Base-by-base conservation (phyloP, 1,284 basidiomycete genomes). In the Termitomyces sp. region DNA sequence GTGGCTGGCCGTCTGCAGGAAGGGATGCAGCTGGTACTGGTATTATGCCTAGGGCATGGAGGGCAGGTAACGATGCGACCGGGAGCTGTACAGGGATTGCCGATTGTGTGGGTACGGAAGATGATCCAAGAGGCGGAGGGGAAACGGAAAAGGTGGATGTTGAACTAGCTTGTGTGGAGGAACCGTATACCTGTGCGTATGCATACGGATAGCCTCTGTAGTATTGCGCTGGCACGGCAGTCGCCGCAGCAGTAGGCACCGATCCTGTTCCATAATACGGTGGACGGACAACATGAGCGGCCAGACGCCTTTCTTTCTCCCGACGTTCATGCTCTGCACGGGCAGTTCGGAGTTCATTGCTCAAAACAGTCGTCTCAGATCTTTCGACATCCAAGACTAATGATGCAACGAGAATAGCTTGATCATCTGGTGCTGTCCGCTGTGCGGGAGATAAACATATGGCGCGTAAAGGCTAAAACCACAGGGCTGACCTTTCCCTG, bases 81-180 rank as follows among this genome's bases (percentile, higher is more conserved):
- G 88, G 88, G 33, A 90, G 71, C 57, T 88, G 84, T 0, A 90
- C 83, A 21, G 88, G 88, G 60, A 90, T 86, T 2, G 86, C 79
- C 15, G 53, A 60, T 57, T 45, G 69, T 41, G 8, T 66, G 54
- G 58, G 65, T 58, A 21, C 30, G 8, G 50, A 30, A 28, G 53
- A 21, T 26, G 49, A 21, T 17, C 24, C 31, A 33, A 65, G 62
- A 49, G 70, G 62, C 40, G 66, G 57, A 19, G 68, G 65, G 30
- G 68, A 44, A 30, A 69, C 55, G 15, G 73, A 59, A 45, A 72
- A 66, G 4, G 73, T 70, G 5, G 73, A 62, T 7, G 74, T 70
- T 53, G 68, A 67, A 30, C 53, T 57, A 33, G 63, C 53, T 53
- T 68, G 65, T 13, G 64, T 51, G 1, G 65, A 58, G 1, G 64